Percentiles rank a stretch among this genome's conserved stretches.
Conservation (phyloP, 2,329 filamentous ascomycete species). For the Gnomoniopsis sp. region DNA sequence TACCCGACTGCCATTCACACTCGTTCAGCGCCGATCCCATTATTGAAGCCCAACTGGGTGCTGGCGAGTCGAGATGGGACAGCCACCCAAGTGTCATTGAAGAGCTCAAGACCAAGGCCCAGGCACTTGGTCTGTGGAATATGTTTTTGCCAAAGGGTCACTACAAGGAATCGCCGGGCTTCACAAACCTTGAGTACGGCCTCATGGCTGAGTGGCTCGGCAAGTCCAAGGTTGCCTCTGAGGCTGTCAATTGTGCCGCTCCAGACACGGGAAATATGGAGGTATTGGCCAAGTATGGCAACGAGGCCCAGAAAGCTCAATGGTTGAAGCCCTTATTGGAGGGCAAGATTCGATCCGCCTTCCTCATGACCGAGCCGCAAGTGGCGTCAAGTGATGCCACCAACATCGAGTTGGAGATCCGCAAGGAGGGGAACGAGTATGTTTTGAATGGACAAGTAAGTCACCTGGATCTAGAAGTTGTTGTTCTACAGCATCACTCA, state of each 20-base stretch:
- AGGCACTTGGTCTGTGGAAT: constrained; percentile 88
- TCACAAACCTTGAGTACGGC: constrained; percentile 93
- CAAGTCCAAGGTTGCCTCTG: constrained; percentile 76
- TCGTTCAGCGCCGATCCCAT: constrained; percentile 68
- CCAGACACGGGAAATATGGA: constrained; percentile 97
- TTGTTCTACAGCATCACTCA: neutral
- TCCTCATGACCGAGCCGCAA: constrained; percentile 91
- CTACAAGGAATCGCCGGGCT: constrained; percentile 93
- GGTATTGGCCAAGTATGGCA: constrained; percentile 87
- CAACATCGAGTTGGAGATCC: constrained; percentile 85
- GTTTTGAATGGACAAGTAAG: constrained; percentile 81
- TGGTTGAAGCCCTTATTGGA: constrained; percentile 82
- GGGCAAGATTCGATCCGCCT: constrained; percentile 82
- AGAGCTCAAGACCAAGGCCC: constrained; percentile 81
- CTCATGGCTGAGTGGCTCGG: constrained; percentile 96
- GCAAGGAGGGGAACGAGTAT: constrained; percentile 79
- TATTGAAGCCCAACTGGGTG: constrained; percentile 74
- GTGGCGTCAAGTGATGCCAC: constrained; percentile 87
- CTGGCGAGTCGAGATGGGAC: constrained; percentile 74
- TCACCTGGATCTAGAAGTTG: constrained; percentile 5
- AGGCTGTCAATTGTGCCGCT: constrained; percentile 86
- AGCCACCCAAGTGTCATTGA: constrained; percentile 79
- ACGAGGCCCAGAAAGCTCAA: constrained; percentile 75
- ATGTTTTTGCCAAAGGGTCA: constrained; percentile 95
- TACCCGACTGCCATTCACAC: neutral